Percentiles rank a stretch among this genome's conserved stretches.
phyloP scores from a whole-genome alignment of 805 yeast species.

The Yarrowia osloensis region DNA sequence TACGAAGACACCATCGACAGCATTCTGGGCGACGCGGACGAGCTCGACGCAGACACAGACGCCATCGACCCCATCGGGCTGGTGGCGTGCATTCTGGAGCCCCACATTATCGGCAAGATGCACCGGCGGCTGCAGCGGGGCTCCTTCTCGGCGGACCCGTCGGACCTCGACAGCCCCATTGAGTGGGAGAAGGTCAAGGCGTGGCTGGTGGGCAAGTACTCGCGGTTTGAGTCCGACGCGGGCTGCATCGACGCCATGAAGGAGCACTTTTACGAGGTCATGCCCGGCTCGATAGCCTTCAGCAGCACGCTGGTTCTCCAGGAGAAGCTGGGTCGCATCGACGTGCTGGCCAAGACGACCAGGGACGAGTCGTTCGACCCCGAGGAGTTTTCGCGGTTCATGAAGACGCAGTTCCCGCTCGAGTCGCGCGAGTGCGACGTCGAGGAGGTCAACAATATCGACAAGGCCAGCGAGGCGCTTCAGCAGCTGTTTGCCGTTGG shows the following conservation, averaged over 20 bases:
- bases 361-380: constrained; percentile 18
- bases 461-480: constrained; percentile 12
- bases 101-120: constrained; percentile 11
- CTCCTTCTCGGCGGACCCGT: background rate
- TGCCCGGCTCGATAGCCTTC: constrained; percentile 15
- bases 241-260: constrained; percentile 9
- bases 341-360: constrained; percentile 10
- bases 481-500: constrained; percentile 22
- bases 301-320: background rate
- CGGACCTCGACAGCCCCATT: constrained; percentile 12
- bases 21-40: background rate
- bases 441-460: constrained; percentile 1
- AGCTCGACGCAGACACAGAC: too few species aligned
- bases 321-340: constrained; percentile 7
- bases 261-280: constrained; percentile 22
- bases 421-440: constrained; percentile 22
- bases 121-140: constrained; percentile 12
- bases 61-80: constrained; percentile 24
- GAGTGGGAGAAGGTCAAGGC: constrained; percentile 27
- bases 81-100: constrained; percentile 23
- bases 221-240: constrained; percentile 9
- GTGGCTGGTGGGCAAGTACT: constrained; percentile 22
- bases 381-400: background rate
- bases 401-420: constrained; percentile 17
- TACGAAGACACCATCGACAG: constrained; percentile 21